Base-by-base conservation (phyloP, 2,329 filamentous ascomycete species). In the Alternaria rosae region DNA sequence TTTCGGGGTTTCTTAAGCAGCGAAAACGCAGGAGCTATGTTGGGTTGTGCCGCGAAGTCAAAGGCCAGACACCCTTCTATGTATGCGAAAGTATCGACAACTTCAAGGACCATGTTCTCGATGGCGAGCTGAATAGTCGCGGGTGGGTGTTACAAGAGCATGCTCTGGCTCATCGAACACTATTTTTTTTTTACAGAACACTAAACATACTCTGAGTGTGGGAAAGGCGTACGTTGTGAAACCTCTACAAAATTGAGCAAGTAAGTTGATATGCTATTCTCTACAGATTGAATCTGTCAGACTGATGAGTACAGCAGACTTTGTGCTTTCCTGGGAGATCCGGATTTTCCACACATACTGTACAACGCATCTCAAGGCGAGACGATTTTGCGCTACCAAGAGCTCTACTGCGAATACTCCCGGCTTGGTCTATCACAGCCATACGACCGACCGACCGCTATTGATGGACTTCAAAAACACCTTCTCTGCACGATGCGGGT, bases 401-500 rank as follows among this genome's bases (percentile, higher is more conserved):
- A 48, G 6, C 42, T 71, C 0, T 70, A 66, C 35, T 20, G 57
- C 12, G 10, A 44, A 3, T 80, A 79, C 61, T 78, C 77, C 0
- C 60, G 70, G 0, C 70, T 80, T 0, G 66, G 25, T 0, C 68
- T 78, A 15, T 63, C 72, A 0, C 35, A 41, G 2, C 8, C 20
- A 1, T 43, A 53, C 1, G 78, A 81, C 45, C 66, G 77, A 1
- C 72, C 77, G 0, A 51, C 73, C 5, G 78, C 76, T 0, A 74
- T 81, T 1, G 63, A 62, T 0, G 78, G 76, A 0, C 64, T 81
- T 0, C 68, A 80, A 41, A 71, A 70, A n/a, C 69, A 78, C 0
- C 66, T 80, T 2, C 58, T 74, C 0, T 23, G 43, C 0, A 64
- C 65, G 0, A 64, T 79, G 9, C 32, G 61, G 0, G 65, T 71